Percentiles rank a stretch among this genome's conserved stretches.
These are phyloP conservation scores for Cystobasidiaceae sp. DNA, from an alignment of 1,284 basidiomycete genomes.

Conservation along the genomic window DNA sequence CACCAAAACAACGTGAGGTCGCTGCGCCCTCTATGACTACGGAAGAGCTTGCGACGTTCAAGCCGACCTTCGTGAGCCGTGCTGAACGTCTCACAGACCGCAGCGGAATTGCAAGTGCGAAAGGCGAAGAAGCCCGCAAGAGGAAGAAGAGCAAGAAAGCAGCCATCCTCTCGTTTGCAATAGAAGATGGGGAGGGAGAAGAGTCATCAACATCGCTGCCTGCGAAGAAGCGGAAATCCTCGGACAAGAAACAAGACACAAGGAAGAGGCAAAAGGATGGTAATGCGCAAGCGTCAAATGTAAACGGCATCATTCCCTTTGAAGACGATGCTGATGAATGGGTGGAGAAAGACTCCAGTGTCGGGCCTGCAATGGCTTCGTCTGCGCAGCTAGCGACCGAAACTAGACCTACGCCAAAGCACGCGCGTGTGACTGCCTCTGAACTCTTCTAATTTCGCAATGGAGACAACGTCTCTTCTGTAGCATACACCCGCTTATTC, in stretches of 20 bases:
- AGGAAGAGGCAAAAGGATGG: too few relatives aligned
- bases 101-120: background rate
- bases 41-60: constrained; percentile 54
- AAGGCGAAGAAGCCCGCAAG: constrained; percentile 43
- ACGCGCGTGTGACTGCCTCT: constrained; percentile 13
- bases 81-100: too few relatives aligned
- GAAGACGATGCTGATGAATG: constrained; percentile 49
- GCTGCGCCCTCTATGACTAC: constrained; percentile 21
- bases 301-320: constrained; percentile 26
- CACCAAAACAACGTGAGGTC: background rate
- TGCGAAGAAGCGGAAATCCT: constrained; percentile 44
- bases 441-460: constrained; percentile 3
- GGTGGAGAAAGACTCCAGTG: constrained; percentile 45
- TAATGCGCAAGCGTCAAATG: constrained; percentile 46
- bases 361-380: background rate
- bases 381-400: background rate
- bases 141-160: constrained; percentile 48
- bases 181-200: constrained; percentile 50
- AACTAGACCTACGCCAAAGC: background rate
- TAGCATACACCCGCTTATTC: background rate
- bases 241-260: too few relatives aligned
- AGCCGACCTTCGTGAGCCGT: constrained; percentile 62
- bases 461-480: background rate
- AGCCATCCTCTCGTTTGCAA: constrained; percentile 42
- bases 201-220: constrained; percentile 53